Evolutionary conservation across 2,329 filamentous ascomycete species (phyloP).

Genomic region (Fusarium decemcellulare): DNA sequence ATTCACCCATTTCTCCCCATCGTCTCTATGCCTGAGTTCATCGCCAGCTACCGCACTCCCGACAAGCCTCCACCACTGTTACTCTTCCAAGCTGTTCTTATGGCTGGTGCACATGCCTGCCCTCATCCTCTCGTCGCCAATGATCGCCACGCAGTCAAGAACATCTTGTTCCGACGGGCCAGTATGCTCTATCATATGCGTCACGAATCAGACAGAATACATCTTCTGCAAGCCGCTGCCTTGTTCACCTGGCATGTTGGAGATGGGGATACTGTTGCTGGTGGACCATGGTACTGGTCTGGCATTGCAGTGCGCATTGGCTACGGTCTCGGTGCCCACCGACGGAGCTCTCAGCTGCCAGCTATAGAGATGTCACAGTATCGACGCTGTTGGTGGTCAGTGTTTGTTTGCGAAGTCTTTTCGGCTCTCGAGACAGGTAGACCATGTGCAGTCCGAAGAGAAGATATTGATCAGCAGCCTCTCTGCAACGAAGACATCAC

Average conservation of each 20-base stretch:
- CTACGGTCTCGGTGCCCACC: constrained; percentile 37
- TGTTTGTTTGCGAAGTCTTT: constrained; percentile 44
- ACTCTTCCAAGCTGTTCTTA: constrained; percentile 41
- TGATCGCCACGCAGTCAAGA: constrained; percentile 45
- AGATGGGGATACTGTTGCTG: constrained; percentile 40
- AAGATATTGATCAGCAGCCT: constrained; percentile 43
- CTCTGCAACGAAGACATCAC: constrained; percentile 40
- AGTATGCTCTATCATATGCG: constrained; percentile 47
- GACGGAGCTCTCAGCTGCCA: constrained; percentile 39
- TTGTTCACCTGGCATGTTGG: constrained; percentile 46
- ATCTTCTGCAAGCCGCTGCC: constrained; percentile 42
- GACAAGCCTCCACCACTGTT: constrained; percentile 41
- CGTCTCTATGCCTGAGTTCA: constrained; percentile 43
- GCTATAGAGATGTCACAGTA: constrained; percentile 42
- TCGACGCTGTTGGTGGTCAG: constrained; percentile 44
- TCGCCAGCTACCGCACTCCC: constrained; percentile 37
- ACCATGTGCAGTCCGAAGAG: constrained; percentile 41
- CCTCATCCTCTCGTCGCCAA: constrained; percentile 41
- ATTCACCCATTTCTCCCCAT: constrained; percentile 44
- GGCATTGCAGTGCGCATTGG: constrained; percentile 43
- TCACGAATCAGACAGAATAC: constrained; percentile 43
- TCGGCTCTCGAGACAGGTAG: constrained; percentile 39
- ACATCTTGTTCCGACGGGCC: constrained; percentile 41
- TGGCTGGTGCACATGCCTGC: constrained; percentile 45
- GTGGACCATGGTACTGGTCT: constrained; percentile 46